These are phyloP conservation scores for Phytophthora cactorum DNA, from an alignment of 352 stramenopile species.

Conservation along the genomic window DNA sequence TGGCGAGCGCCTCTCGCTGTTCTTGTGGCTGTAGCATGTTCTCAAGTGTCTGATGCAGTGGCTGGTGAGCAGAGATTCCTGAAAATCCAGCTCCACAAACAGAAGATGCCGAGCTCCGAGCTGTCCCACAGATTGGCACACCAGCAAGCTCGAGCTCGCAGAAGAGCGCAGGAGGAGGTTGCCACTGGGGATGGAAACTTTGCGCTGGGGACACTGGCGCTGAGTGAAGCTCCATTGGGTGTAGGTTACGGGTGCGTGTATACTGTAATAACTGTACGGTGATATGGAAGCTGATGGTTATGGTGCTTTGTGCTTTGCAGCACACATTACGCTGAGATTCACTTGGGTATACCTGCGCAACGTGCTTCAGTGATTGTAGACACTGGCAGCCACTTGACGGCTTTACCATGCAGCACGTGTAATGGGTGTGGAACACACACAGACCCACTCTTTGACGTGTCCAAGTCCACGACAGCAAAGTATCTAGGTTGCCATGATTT, in stretches of 20 bases:
- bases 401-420: slow-evolving; percentile 76
- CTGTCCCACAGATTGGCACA: slow-evolving; percentile 26
- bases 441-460: slow-evolving; percentile 72
- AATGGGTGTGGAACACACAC: slow-evolving; percentile 75
- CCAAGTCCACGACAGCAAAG: slow-evolving; percentile 78
- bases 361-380: slow-evolving; percentile 88
- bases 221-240: slow-evolving; percentile 68
- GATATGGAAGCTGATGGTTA: neutral
- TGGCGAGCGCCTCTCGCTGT: slow-evolving; percentile 22
- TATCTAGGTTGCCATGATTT: slow-evolving; percentile 72
- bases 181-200: slow-evolving; percentile 19
- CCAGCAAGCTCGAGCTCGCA: slow-evolving; percentile 57
- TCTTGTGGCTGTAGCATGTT: slow-evolving; percentile 6
- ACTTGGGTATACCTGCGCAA: slow-evolving; percentile 79
- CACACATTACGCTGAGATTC: slow-evolving; percentile 87
- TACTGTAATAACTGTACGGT: neutral
- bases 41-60: neutral
- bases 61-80: slow-evolving; percentile 19
- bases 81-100: slow-evolving; percentile 38
- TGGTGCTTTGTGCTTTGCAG: slow-evolving; percentile 35
- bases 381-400: slow-evolving; percentile 83
- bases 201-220: slow-evolving; percentile 40
- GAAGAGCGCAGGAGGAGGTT: slow-evolving; percentile 37
- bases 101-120: slow-evolving; percentile 18
- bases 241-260: slow-evolving; percentile 68